Percentiles rank a stretch among this genome's conserved stretches.
phyloP scores from a whole-genome alignment of 441 rosid species.

The Gossypium schwendimanii region DNA sequence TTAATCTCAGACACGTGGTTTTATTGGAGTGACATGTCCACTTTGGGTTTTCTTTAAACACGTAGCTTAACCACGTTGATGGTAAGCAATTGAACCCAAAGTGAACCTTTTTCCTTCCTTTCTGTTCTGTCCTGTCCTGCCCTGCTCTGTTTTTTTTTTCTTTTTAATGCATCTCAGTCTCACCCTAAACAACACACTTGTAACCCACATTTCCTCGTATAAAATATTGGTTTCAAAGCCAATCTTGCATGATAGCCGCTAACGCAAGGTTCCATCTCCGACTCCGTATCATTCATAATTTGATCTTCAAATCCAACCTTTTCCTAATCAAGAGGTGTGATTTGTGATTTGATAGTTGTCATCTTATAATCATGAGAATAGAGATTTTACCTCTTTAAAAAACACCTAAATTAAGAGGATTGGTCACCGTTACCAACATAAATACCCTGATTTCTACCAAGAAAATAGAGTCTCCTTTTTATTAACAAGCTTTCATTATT shows the following conservation, averaged over 20 bases:
- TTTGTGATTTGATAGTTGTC: no score
- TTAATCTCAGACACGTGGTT: not conserved
- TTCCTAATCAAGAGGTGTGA: no score
- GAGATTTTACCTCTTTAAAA: no score
- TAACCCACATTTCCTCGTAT: not conserved
- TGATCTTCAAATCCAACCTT: no score
- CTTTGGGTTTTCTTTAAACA: not conserved
- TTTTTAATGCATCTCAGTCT: not conserved
- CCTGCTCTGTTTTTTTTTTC: not conserved
- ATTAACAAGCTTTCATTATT: no score
- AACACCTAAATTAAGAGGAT: no score
- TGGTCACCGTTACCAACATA: no score
- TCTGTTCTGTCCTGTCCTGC: not conserved
- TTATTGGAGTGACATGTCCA: not conserved
- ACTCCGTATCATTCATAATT: not conserved
- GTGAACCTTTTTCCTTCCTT: not conserved
- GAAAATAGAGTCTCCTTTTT: no score
- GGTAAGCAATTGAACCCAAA: slow-evolving; percentile 7
- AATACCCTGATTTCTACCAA: no score
- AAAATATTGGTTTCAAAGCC: not conserved
- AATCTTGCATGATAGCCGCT: not conserved
- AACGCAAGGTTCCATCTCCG: not conserved
- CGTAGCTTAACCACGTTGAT: slow-evolving; percentile 7
- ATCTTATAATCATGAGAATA: no score
- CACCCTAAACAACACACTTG: no score